Base-by-base conservation (phyloP, 805 yeast species). In the Starmerella bacillaris region DNA sequence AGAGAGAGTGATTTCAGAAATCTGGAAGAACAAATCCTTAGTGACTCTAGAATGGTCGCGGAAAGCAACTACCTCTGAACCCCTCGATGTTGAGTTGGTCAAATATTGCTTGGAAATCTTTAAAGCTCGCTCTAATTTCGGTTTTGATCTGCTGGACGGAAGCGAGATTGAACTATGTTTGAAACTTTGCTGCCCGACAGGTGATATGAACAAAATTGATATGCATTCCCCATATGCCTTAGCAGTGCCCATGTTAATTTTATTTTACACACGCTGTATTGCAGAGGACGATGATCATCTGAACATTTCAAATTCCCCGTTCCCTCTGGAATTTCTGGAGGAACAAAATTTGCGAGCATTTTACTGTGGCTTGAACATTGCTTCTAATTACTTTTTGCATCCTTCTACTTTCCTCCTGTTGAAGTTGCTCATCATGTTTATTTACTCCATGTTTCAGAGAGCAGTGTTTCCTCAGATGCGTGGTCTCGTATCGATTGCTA, bases 281-380 rank as follows among this genome's bases (percentile, higher is more conserved):
- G 9, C 18, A 8, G 21, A 21, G 4, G 30, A 24, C 24, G 30
- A 18, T 19, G 37, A 18, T 14, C 33, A 15, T 4, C 20, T 19
- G 12, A 3, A 19, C 4, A 17, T 19, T 4, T 8, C 12, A 4
- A 8, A 18, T 11, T 28, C 17, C 2, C 34, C 35, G 19, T 30
- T 30, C 12, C 20, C 36, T 4, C 12, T 2, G 12, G 33, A 34
- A 22, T 18, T 35, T 18, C 12, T 37, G n/a, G 21, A 15, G 24
- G 34, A 64, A 43, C 70, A 68, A 43, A 5, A 52, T 65, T 4
- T 55, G 67, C 2, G 47, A 64, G 24, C 64, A 68, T 43, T 74
- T 68, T 40, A 75, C 74, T 8, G 34, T 67, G 0, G 54, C 24
- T n/a, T 33, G 21, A 33, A 33, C 54, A 27, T 63, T 72, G 3